Evolutionary conservation across 2,329 filamentous ascomycete genomes (phyloP).

Genomic region (Aspergillus luchuensis): DNA sequence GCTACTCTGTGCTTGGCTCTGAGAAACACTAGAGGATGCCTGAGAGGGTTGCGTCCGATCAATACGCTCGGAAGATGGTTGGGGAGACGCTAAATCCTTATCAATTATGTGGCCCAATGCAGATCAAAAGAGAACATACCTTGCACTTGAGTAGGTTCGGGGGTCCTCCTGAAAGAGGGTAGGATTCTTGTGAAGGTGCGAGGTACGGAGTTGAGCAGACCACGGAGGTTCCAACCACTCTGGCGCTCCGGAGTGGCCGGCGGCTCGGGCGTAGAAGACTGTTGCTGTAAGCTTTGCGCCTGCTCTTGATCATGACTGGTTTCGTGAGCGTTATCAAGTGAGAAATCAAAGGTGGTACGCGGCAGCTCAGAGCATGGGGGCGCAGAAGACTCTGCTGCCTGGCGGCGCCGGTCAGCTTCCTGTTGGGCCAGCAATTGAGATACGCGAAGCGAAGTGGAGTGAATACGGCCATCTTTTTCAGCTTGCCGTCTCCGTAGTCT

Average conservation of each 20-base stretch:
- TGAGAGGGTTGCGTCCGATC: slow-evolving; percentile 13
- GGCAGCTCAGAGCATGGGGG: slow-evolving; percentile 13
- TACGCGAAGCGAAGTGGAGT: slow-evolving; percentile 38
- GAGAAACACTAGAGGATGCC: slow-evolving; percentile 1
- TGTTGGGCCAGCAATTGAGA: slow-evolving; percentile 36
- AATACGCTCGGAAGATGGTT: slow-evolving; percentile 24
- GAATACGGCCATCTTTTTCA: slow-evolving; percentile 35
- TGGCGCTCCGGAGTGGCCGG: slow-evolving; percentile 27
- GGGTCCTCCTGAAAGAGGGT: slow-evolving; percentile 22
- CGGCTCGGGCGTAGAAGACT: slow-evolving; percentile 12
- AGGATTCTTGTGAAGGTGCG: slow-evolving; percentile 32
- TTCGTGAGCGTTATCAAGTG: slow-evolving; percentile 7
- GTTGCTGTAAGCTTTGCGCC: slow-evolving; percentile 4
- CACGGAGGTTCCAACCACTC: slow-evolving; percentile 33
- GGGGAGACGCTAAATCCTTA: slow-evolving; percentile 9
- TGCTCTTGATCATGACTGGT: background rate
- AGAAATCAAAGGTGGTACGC: slow-evolving; percentile 14
- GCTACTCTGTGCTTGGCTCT: slow-evolving; percentile 12
- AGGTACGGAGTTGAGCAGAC: slow-evolving; percentile 35
- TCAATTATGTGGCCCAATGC: slow-evolving; percentile 9
- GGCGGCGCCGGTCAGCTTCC: slow-evolving; percentile 29
- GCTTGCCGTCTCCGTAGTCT: slow-evolving; percentile 32
- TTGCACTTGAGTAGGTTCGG: slow-evolving; percentile 16
- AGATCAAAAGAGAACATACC: slow-evolving; percentile 14
- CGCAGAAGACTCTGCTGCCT: slow-evolving; percentile 9